Evolutionary conservation across 1,139 yeast genomes (phyloP).

Genomic region (Geotrichum siamense): DNA sequence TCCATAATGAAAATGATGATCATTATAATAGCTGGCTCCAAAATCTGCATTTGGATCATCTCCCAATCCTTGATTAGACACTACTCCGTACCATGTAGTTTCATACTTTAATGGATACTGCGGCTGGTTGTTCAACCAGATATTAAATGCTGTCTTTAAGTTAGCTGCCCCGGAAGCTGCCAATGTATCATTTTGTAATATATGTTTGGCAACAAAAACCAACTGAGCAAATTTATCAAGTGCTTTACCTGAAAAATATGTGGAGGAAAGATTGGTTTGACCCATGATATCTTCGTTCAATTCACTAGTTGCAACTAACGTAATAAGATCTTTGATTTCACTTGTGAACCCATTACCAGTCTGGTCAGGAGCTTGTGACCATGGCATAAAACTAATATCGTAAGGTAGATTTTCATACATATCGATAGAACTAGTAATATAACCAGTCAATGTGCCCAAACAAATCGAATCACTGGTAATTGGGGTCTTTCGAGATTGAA

Average conservation of each 20-base stretch:
- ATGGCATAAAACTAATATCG: conserved; percentile 55
- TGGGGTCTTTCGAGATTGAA: conserved; percentile 62
- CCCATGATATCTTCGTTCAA: conserved; percentile 49
- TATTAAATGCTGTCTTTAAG: conserved; percentile 48
- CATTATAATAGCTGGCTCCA: conserved; percentile 67
- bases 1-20: conserved; percentile 79
- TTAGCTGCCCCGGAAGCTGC: conserved; percentile 43
- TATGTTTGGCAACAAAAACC: conserved; percentile 53
- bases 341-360: conserved; percentile 40
- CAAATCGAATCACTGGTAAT: conserved; percentile 49
- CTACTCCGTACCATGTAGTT: conserved; percentile 57
- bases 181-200: conserved; percentile 47
- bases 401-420: conserved; percentile 48
- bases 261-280: conserved; percentile 45
- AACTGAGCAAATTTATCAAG: conserved; percentile 70
- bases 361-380: conserved; percentile 40
- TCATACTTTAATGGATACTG: conserved; percentile 60
- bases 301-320: conserved; percentile 53
- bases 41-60: conserved; percentile 51
- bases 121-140: conserved; percentile 47
- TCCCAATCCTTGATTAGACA: conserved; percentile 47
- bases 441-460: conserved; percentile 62
- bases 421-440: conserved; percentile 43
- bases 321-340: conserved; percentile 55
- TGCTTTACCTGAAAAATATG: conserved; percentile 55